Evolutionary conservation across 306 rosid species (phyloP).

Genomic region (Calophaca sinica): DNA sequence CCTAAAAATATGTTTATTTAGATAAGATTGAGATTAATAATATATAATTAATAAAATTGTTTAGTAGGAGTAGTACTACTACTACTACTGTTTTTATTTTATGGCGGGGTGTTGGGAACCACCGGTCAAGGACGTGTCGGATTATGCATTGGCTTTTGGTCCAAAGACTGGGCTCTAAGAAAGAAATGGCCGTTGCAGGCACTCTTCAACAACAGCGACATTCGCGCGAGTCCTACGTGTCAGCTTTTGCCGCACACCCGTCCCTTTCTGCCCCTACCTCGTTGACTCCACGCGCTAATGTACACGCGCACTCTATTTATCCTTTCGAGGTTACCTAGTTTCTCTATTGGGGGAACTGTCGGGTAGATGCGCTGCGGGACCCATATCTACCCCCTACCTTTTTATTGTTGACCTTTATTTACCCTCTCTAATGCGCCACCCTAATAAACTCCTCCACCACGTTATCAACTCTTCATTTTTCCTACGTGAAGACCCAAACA

Average conservation of each 20-base stretch:
- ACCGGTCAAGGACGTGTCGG: conserved; percentile 47
- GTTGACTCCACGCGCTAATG: conserved; percentile 52
- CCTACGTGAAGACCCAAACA: no score
- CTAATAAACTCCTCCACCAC: neutral
- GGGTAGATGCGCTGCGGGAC: conserved; percentile 47
- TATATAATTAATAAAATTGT: no score
- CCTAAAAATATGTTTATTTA: neutral
- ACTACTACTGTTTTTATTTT: neutral
- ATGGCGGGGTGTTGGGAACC: conserved; percentile 42
- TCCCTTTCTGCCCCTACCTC: conserved; percentile 49
- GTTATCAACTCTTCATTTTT: neutral
- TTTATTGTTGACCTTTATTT: neutral
- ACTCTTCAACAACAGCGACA: conserved; percentile 73
- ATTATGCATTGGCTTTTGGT: conserved; percentile 43
- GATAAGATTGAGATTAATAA: neutral
- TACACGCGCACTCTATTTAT: conserved; percentile 39
- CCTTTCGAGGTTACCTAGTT: conserved; percentile 40
- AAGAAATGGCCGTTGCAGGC: conserved; percentile 58
- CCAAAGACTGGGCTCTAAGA: conserved; percentile 36
- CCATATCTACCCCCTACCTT: conserved; percentile 8
- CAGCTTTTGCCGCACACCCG: conserved; percentile 73
- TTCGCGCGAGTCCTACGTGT: conserved; percentile 90
- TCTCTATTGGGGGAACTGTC: conserved; percentile 47
- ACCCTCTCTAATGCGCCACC: neutral
- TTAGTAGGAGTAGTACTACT: no score